Conservation (phyloP, 2,329 filamentous ascomycete species). For the Fusarium mexicanum region DNA sequence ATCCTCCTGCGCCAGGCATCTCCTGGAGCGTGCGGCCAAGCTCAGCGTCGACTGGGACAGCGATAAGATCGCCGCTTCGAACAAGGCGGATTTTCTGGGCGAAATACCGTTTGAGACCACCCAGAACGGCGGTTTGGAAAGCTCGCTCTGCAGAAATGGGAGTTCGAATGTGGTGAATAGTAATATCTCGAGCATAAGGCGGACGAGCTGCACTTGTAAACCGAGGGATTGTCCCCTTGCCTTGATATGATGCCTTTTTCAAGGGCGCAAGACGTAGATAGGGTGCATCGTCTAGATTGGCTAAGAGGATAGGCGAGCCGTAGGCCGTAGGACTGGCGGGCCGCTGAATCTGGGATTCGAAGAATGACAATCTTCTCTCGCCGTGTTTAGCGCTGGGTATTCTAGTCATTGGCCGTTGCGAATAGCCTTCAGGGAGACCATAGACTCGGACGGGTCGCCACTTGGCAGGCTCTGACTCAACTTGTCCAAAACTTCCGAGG, state of each 20-base stretch:
- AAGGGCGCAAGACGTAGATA: conserved; percentile 83
- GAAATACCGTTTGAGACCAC: conserved; percentile 89
- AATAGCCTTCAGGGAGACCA: conserved; percentile 82
- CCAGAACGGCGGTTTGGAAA: conserved; percentile 85
- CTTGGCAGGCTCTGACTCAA: conserved; percentile 66
- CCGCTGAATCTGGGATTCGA: conserved; percentile 73
- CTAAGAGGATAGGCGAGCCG: conserved; percentile 84
- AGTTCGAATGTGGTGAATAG: conserved; percentile 86
- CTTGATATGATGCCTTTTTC: conserved; percentile 60
- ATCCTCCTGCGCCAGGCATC: conserved; percentile 64
- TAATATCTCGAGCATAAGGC: conserved; percentile 78
- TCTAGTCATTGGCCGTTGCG: conserved; percentile 67
- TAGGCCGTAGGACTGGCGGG: conserved; percentile 71
- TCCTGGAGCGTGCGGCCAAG: conserved; percentile 86
- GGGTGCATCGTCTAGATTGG: conserved; percentile 82
- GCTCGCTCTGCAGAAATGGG: conserved; percentile 87
- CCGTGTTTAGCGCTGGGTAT: conserved; percentile 65
- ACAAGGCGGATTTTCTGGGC: conserved; percentile 83
- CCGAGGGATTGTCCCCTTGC: conserved; percentile 64
- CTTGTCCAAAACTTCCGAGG: conserved; percentile 67
- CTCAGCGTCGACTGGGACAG: conserved; percentile 86
- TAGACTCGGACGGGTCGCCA: conserved; percentile 92
- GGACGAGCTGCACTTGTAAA: conserved; percentile 65
- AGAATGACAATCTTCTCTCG: conserved; percentile 67
- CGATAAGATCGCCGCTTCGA: conserved; percentile 87